Evolutionary conservation across 2,329 filamentous ascomycete species (phyloP).

Genomic region (Tolypocladium cylindrosporum): DNA sequence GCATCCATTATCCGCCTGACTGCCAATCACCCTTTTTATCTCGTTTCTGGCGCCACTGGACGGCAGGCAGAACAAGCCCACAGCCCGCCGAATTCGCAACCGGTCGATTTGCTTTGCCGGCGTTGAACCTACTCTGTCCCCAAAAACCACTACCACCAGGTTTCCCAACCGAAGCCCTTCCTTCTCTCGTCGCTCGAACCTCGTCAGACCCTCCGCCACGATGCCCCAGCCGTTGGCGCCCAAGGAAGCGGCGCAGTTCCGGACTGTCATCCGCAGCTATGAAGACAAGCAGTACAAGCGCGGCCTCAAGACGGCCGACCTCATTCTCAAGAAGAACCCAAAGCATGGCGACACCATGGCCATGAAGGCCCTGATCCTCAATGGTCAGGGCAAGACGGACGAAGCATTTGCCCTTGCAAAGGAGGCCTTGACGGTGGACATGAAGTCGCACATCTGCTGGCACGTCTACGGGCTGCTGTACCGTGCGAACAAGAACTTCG

Average conservation of each 20-base stretch:
- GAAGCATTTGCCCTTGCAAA: constrained; percentile 93
- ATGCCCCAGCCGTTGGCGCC: constrained; percentile 69
- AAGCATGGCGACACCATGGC: constrained; percentile 97
- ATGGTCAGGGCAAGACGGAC: constrained; percentile 80
- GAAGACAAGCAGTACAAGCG: constrained; percentile 97
- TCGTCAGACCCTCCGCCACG: constrained; percentile 9
- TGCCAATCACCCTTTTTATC: neutral
- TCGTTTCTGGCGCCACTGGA: neutral
- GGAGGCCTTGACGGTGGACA: constrained; percentile 84
- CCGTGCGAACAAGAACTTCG: constrained; percentile 91
- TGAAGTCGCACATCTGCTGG: constrained; percentile 99
- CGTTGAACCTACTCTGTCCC: neutral
- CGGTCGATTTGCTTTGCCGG: neutral
- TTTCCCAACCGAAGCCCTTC: neutral
- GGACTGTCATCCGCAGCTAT: constrained; percentile 89
- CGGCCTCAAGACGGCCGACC: constrained; percentile 88
- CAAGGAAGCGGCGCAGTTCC: constrained; percentile 91
- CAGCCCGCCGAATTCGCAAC: neutral
- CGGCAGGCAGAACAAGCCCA: neutral
- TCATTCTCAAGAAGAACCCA: constrained; percentile 89
- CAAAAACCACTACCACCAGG: neutral
- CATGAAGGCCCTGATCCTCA: constrained; percentile 97
- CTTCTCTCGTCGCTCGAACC: neutral
- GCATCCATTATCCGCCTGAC: neutral
- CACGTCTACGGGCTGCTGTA: constrained; percentile 96